A percentile compares a stretch with the other conserved stretches of the same genome.
Conservation (phyloP, 2,329 filamentous ascomycete genomes). For the Aspergillus sp. region DNA sequence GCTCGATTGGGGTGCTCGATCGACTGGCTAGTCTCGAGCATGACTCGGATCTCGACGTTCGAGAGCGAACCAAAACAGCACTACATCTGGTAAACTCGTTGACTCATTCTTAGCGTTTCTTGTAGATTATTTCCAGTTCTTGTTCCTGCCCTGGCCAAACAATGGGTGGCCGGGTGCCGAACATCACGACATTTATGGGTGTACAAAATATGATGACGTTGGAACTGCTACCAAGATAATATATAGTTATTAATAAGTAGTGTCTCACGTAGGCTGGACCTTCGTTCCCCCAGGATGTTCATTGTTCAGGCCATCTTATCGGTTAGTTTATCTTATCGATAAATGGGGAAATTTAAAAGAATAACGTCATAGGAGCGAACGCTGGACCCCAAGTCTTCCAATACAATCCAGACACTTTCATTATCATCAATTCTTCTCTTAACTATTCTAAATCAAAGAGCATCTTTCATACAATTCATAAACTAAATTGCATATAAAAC, state of each 20-base stretch:
- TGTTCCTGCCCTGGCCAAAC: neutral
- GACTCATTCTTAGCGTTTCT: constrained; percentile 20
- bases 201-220: neutral
- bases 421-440: neutral
- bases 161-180: neutral
- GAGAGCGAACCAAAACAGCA: constrained; percentile 79
- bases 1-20: constrained; percentile 67
- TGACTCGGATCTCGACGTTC: constrained; percentile 77
- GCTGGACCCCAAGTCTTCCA: neutral
- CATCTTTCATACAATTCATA: neutral
- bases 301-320: neutral
- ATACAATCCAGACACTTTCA: neutral
- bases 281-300: too few species aligned
- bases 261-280: too few species aligned
- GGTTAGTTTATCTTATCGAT: neutral
- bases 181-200: neutral
- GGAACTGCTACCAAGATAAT: too few species aligned
- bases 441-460: neutral
- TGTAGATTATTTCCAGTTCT: neutral
- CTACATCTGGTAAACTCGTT: constrained; percentile 63
- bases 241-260: too few species aligned
- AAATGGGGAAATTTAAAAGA: too few species aligned
- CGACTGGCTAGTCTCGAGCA: constrained; percentile 63
- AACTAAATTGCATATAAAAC: neutral
- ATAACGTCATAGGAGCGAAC: neutral